Percentiles rank a stretch among this genome's conserved stretches.
phyloP scores from a whole-genome alignment of 257 asterid genomes.

The Gentiana straminea region DNA sequence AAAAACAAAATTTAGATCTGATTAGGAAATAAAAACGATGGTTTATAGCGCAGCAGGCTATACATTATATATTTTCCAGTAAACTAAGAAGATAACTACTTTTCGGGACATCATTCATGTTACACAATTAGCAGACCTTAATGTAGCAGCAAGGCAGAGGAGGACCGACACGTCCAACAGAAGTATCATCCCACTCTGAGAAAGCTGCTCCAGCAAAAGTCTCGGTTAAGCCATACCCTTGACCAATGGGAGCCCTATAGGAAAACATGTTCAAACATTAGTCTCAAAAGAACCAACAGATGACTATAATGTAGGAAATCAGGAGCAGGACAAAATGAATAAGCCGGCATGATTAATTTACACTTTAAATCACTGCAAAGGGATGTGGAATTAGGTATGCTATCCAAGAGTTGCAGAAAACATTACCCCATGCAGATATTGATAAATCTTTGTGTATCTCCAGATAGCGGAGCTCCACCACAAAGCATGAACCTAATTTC shows the following conservation, averaged over 20 bases:
- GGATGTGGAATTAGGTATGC: no score
- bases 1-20: no score
- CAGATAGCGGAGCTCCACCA: constrained; percentile 97
- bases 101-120: not conserved
- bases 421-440: constrained; percentile 90
- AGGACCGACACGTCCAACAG: constrained; percentile 95
- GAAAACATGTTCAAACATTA: constrained; percentile 6
- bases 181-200: constrained; percentile 73
- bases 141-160: constrained; percentile 87
- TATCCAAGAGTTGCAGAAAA: constrained; percentile 9
- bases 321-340: constrained; percentile 1
- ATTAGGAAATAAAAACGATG: no score
- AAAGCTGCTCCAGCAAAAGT: constrained; percentile 93
- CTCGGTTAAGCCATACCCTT: constrained; percentile 93
- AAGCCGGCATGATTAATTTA: not conserved
- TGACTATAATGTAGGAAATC: constrained; percentile 6
- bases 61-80: not conserved
- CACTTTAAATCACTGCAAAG: no score
- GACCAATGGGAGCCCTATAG: constrained; percentile 85
- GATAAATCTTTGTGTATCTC: constrained; percentile 86
- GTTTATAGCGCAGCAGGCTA: no score
- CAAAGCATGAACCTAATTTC: constrained; percentile 86
- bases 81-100: not conserved
- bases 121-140: constrained; percentile 40
- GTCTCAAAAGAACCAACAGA: constrained; percentile 6